Base-by-base conservation (phyloP, 2,329 filamentous ascomycete genomes). In the Aspergillus puulaauensis region DNA sequence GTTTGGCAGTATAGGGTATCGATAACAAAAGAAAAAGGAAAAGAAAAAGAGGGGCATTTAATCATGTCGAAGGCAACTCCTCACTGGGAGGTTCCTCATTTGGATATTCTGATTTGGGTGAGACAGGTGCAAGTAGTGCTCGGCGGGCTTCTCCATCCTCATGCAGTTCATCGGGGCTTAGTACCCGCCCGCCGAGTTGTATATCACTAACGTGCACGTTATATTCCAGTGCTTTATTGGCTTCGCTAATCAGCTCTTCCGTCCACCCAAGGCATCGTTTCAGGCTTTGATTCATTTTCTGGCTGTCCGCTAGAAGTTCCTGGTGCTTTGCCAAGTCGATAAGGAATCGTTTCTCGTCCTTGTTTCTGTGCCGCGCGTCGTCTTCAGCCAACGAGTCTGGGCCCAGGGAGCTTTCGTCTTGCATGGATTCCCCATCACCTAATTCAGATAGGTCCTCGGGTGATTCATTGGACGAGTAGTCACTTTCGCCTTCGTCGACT, bases 251-350 rank as follows among this genome's bases (percentile, higher is more conserved):
- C 45, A 99, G 82, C 61, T 90, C 88, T 70, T 99, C 93, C 0
- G 93, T 96, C 84, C 91, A 93, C 64, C 87, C 87, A 35, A 97
- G 82, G 73, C 95, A 99, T 48, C 91, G 84, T 73, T 91, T 96
- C 46, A 99, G 83, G 72, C 90, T 96, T 72, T 96, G 90, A 70
- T 97, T 98, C 81, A 98, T 92, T 77, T 92, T 96, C 69, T 97
- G 92, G 64, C 90, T 95, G 71, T 96, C 93, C 40, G 92, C 80
- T 8, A 99, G 83, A 1, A 98, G 80, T 68, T 96, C 89, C 64
- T 92, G 90, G 72, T 99, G 95, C 70, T 93, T 93, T 3, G 87
- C 84, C 1, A 99, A 82, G 73, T 99, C 95, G 4, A 92, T 82
- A 65, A 89, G 85, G n/a, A 98, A 80, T 31, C 91, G 86, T 64